Evolutionary conservation across 2,329 filamentous ascomycete species (phyloP).

Genomic region (Colletotrichum navitas): DNA sequence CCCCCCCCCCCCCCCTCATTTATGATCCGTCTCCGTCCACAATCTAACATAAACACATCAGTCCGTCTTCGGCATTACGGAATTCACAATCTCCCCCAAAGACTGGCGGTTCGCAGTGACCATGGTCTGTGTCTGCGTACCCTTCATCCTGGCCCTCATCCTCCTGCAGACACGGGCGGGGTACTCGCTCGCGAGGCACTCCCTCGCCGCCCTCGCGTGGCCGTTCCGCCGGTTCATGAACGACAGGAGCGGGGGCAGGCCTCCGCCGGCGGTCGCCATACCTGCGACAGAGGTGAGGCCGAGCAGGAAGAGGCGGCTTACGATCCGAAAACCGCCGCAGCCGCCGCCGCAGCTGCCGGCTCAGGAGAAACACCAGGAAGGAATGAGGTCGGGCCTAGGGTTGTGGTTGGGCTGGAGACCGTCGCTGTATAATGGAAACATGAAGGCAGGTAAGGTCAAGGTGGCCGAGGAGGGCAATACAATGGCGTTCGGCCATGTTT

Average conservation of each 20-base stretch:
- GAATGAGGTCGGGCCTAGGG: not conserved
- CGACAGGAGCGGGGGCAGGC: not conserved
- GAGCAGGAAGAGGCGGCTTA: constrained; percentile 40
- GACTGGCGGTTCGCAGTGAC: constrained; percentile 65
- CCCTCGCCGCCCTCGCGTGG: constrained; percentile 19
- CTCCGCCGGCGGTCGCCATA: not conserved
- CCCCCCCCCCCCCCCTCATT: not conserved
- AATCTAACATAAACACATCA: constrained; percentile 41
- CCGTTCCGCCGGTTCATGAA: constrained; percentile 12
- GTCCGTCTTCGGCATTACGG: constrained; percentile 68
- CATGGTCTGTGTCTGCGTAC: constrained; percentile 74
- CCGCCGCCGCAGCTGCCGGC: not conserved
- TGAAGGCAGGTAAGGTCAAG: not conserved
- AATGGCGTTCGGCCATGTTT: constrained; percentile 8
- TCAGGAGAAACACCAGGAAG: not conserved
- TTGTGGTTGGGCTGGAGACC: constrained; percentile 20
- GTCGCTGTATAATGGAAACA: not conserved
- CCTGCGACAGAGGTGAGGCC: constrained; percentile 29
- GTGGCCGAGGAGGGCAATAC: not conserved
- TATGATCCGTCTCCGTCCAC: not conserved
- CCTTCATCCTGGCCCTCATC: constrained; percentile 62
- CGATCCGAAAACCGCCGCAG: constrained; percentile 18
- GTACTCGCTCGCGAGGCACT: constrained; percentile 35
- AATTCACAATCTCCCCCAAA: constrained; percentile 55
- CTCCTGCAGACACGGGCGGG: constrained; percentile 58